Evolutionary conservation across 495 filamentous ascomycete genomes (phyloP).

Genomic region (Pseudoneurospora amorphoporcata): DNA sequence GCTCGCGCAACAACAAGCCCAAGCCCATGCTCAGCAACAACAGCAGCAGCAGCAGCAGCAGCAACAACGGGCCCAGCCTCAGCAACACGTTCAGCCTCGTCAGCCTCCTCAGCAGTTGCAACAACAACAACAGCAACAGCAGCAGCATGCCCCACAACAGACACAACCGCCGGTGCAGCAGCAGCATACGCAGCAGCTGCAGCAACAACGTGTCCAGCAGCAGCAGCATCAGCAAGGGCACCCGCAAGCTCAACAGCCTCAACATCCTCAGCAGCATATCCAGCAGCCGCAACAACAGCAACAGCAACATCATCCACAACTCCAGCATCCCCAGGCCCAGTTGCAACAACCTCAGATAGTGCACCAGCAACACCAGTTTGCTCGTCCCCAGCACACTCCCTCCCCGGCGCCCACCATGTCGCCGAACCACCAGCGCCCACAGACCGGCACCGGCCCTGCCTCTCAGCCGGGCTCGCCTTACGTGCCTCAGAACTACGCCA

Average conservation of each 20-base stretch:
- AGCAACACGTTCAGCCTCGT: conserved; percentile 4
- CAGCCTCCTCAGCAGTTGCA: conserved; percentile 6
- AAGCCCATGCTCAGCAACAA: conserved; percentile 33
- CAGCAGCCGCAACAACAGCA: background rate
- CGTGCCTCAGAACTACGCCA: conserved; percentile 6
- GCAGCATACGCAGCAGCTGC: background rate
- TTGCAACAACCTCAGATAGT: background rate
- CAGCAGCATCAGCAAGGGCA: background rate
- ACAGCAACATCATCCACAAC: background rate
- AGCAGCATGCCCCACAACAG: conserved; percentile 7
- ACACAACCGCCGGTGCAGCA: background rate
- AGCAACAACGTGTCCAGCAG: conserved; percentile 2
- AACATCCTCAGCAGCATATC: background rate
- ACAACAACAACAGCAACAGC: conserved; percentile 9
- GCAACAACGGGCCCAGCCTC: conserved; percentile 35
- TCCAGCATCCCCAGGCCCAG: background rate
- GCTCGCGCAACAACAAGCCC: background rate
- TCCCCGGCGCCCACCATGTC: conserved; percentile 34
- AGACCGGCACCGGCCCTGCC: conserved; percentile 54
- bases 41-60: conserved; percentile 41
- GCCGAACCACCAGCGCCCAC: conserved; percentile 51
- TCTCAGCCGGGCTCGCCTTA: conserved; percentile 21
- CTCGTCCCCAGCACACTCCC: conserved; percentile 25
- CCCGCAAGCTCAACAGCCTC: background rate
- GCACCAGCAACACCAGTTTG: conserved; percentile 2